A percentile compares a stretch with the other conserved stretches of the same genome.
phyloP scores from a whole-genome alignment of 495 filamentous ascomycete genomes.

The Podospora anserina region DNA sequence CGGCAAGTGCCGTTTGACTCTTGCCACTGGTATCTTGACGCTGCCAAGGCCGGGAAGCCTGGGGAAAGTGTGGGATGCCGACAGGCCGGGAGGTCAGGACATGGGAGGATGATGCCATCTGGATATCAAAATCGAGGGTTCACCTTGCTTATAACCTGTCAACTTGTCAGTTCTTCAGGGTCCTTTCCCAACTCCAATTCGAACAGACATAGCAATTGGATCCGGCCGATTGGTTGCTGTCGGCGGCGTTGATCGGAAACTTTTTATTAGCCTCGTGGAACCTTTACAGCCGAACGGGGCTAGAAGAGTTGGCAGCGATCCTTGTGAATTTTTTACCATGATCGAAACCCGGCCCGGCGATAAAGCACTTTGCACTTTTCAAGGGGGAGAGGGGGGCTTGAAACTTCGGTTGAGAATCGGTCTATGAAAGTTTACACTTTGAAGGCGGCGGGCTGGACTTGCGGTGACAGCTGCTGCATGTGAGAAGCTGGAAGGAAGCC shows the following conservation, averaged over 20 bases:
- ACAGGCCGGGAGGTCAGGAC: background rate
- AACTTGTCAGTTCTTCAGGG: background rate
- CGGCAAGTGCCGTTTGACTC: background rate
- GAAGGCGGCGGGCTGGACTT: background rate
- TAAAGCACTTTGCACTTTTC: background rate
- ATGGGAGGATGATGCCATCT: background rate
- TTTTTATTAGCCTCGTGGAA: constrained; percentile 30
- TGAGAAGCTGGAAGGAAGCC: background rate
- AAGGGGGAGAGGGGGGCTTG: background rate
- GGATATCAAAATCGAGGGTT: constrained; percentile 1
- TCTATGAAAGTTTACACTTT: background rate
- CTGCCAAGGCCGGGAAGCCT: constrained; percentile 1
- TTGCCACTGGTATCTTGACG: background rate
- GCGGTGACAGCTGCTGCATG: constrained; percentile 10
- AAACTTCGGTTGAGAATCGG: constrained; percentile 1
- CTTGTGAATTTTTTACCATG: constrained; percentile 1
- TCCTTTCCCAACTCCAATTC: background rate
- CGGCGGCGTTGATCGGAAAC: constrained; percentile 12
- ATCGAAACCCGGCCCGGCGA: background rate
- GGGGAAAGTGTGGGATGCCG: constrained; percentile 1
- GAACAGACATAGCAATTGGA: constrained; percentile 13
- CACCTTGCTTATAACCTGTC: background rate
- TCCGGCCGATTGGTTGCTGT: constrained; percentile 18
- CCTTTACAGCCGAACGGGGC: constrained; percentile 32
- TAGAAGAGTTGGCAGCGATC: constrained; percentile 15